Percentiles rank a stretch among this genome's conserved stretches.
These are phyloP conservation scores for Abortiporus biennis DNA, from an alignment of 1,284 basidiomycete genomes.

Conservation along the genomic window DNA sequence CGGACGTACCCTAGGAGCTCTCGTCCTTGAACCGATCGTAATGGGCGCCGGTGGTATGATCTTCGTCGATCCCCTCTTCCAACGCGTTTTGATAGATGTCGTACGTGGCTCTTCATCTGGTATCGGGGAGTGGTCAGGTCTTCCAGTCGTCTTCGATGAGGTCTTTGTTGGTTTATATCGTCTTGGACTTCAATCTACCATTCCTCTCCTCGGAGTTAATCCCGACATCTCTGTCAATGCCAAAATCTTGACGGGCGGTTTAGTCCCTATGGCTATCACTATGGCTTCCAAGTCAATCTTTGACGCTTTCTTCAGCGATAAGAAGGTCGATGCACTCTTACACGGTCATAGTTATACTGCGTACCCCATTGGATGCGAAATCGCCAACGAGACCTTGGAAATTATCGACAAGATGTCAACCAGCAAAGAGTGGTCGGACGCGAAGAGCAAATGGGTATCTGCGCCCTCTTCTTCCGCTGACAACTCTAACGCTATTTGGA, in stretches of 20 bases:
- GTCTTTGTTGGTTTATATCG: slow-evolving; percentile 93
- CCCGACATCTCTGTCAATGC: slow-evolving; percentile 92
- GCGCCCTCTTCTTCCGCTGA: neutral
- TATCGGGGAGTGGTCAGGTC: slow-evolving; percentile 50
- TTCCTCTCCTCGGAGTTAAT: slow-evolving; percentile 58
- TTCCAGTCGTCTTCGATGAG: slow-evolving; percentile 95
- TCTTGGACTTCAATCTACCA: slow-evolving; percentile 68
- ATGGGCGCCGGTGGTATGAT: slow-evolving; percentile 98
- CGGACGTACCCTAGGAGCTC: slow-evolving; percentile 51
- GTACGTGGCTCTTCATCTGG: slow-evolving; percentile 41
- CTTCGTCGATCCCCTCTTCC: slow-evolving; percentile 97
- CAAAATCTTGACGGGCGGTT: slow-evolving; percentile 92
- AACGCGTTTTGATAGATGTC: slow-evolving; percentile 80
- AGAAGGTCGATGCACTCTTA: slow-evolving; percentile 81
- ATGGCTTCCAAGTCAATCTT: slow-evolving; percentile 81
- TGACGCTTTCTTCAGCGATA: slow-evolving; percentile 68
- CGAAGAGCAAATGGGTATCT: slow-evolving; percentile 41
- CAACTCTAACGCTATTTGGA: slow-evolving; percentile 53
- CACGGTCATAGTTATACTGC: slow-evolving; percentile 97
- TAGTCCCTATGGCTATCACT: slow-evolving; percentile 84
- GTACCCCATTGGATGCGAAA: slow-evolving; percentile 87
- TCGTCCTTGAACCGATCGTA: slow-evolving; percentile 89
- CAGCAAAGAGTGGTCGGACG: slow-evolving; percentile 50
- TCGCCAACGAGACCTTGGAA: slow-evolving; percentile 78
- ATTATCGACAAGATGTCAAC: slow-evolving; percentile 49